These are phyloP conservation scores for Neofusicoccum sp. DNA, from an alignment of 2,329 filamentous ascomycete species.

Conservation along the genomic window DNA sequence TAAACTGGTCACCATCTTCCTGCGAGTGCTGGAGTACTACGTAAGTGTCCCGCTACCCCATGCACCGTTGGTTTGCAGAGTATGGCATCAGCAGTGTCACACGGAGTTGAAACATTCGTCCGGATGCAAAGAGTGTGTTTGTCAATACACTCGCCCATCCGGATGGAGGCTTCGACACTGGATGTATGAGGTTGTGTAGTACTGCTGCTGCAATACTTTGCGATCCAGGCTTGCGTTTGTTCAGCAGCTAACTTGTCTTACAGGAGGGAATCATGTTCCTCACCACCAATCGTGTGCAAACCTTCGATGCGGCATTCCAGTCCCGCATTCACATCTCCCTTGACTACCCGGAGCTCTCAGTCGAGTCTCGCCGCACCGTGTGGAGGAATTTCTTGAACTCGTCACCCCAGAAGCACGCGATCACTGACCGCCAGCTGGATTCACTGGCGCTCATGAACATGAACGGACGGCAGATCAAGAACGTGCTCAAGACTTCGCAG, in stretches of 20 bases:
- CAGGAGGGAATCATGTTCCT: conserved; percentile 25
- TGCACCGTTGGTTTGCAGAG: too few relatives aligned
- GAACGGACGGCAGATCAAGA: conserved; percentile 49
- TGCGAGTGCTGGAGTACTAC: conserved; percentile 48
- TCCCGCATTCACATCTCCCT: conserved; percentile 49
- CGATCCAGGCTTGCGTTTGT: too few relatives aligned
- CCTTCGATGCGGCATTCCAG: conserved; percentile 50
- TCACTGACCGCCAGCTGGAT: conserved; percentile 35
- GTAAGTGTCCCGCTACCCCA: background rate
- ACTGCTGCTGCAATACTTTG: too few relatives aligned
- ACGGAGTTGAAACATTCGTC: too few relatives aligned
- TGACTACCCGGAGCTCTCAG: conserved; percentile 46
- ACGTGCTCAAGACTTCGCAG: conserved; percentile 45
- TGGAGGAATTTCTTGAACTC: conserved; percentile 50
- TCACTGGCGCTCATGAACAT: conserved; percentile 34
- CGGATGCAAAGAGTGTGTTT: too few relatives aligned
- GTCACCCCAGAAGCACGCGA: conserved; percentile 28
- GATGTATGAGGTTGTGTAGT: too few relatives aligned
- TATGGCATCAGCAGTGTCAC: too few relatives aligned
- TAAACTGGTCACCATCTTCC: conserved; percentile 34
- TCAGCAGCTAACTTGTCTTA: background rate
- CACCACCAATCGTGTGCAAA: conserved; percentile 44
- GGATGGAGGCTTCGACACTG: too few relatives aligned
- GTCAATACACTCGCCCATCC: too few relatives aligned
- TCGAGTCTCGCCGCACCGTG: conserved; percentile 40